A percentile compares a stretch with the other conserved stretches of the same genome.
phyloP scores from a whole-genome alignment of 2,329 filamentous ascomycete species.

The Domatiomyces catenatus region DNA sequence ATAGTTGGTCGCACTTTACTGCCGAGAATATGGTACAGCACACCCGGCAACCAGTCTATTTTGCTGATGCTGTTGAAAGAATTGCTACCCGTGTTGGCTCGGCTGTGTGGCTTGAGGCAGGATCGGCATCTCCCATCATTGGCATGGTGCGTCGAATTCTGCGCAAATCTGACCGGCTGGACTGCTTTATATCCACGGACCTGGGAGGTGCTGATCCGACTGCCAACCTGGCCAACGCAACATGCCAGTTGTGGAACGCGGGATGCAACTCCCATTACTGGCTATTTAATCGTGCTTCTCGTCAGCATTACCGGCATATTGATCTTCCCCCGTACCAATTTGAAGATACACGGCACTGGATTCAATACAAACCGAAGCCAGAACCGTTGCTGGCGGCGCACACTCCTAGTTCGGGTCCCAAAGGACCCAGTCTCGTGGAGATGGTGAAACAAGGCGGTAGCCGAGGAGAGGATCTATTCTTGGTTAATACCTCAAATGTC shows the following conservation, averaged over 20 bases:
- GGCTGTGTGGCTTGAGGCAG: constrained; percentile 23
- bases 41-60: constrained; percentile 23
- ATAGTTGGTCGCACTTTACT: neutral
- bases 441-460: neutral
- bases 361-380: constrained; percentile 1
- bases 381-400: neutral
- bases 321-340: constrained; percentile 21
- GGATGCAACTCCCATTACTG: constrained; percentile 15
- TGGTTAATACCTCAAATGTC: constrained; percentile 7
- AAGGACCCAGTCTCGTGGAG: neutral
- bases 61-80: constrained; percentile 20
- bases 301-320: neutral
- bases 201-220: neutral
- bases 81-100: constrained; percentile 14
- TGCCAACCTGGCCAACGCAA: constrained; percentile 1
- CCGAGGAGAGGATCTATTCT: neutral
- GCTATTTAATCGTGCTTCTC: constrained; percentile 13
- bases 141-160: constrained; percentile 20
- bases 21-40: constrained; percentile 18
- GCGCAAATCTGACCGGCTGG: neutral
- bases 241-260: constrained; percentile 12
- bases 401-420: neutral
- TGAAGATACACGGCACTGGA: constrained; percentile 18
- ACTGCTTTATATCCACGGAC: constrained; percentile 6
- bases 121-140: constrained; percentile 19